A percentile compares a stretch with the other conserved stretches of the same genome.
phyloP scores from a whole-genome alignment of 2,329 filamentous ascomycete species.

The Trichoderma aggressivum region DNA sequence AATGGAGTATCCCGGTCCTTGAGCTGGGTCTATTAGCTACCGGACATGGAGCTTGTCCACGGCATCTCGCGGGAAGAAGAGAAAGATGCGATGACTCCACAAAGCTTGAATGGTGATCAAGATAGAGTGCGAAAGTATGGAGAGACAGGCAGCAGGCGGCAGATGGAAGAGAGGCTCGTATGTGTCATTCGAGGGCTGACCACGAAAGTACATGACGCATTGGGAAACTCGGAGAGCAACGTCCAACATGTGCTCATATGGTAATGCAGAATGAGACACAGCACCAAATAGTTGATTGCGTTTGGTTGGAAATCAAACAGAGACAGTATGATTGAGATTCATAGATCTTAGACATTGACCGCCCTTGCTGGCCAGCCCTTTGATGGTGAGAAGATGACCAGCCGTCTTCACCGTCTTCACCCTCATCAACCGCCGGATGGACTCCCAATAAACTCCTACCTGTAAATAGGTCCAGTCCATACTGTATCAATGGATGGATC shows the following conservation, averaged over 20 bases:
- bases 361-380: not conserved
- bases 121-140: not conserved
- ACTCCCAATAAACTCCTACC: not conserved
- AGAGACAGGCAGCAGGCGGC: not conserved
- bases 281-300: not conserved
- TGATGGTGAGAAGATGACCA: not conserved
- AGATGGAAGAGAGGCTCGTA: not conserved
- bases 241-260: not conserved
- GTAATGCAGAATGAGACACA: not conserved
- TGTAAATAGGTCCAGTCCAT: not conserved
- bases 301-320: not conserved
- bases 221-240: not conserved
- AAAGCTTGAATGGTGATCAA: not conserved
- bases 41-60: not conserved
- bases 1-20: constrained; percentile 13
- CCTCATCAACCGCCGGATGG: not conserved
- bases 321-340: not conserved
- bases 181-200: not conserved
- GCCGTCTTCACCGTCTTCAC: not conserved
- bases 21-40: not conserved
- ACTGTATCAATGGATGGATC: not conserved
- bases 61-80: not conserved
- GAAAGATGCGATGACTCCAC: not conserved
- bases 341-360: not conserved
- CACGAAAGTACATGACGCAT: not conserved